Evolutionary conservation across 805 yeast species (phyloP), one percentile per base, ranked within the genome.

Genomic region (Metschnikowia vanudenii): DNA sequence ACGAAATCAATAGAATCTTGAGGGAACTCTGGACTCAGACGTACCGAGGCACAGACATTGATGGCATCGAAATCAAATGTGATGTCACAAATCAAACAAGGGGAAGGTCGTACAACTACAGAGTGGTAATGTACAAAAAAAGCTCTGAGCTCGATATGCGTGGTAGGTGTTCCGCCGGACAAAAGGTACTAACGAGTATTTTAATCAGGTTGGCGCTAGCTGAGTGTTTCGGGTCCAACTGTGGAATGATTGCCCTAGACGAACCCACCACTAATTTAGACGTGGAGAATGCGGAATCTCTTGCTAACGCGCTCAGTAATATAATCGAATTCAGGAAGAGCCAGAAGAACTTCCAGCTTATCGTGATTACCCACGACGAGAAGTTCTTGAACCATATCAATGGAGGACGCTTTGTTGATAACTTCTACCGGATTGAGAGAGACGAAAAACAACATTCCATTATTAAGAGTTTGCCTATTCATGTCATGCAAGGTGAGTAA

Each of bases 91-190:
- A 68, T 13, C 75, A 69, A 49, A 67, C 69, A 2, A 73, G 69
- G 43, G 79, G 74, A 3, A 71, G 95, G 47, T 80, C 94, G 1
- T 92, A 91, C 63, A 91, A 92, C 61, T 92, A 92, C 60, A 74
- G 97, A 32, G 97, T 94, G 16, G 96, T 91, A 18, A 94, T 94
- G 99, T 82, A 83, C 49, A 94, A 94, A 62, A 88, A 86, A 58
- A 92, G 87, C 49, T 86, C 84, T 1, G 98, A 94, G 63, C 70
- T 94, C 39, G 99, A 94, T 61, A 94, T 94, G 99, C 78, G 99
- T 51, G 99, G 99, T 0, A 71, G 99, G 47, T 94, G 99, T 63
- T 88, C 97, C 1, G 98, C 99, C 0, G 99, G 99, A 0, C 99
- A 94, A 65, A 88, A 90, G 59, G 97, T 94, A 4, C 67, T 94